Percentiles rank a stretch among this genome's conserved stretches.
Evolutionary conservation across 2,329 filamentous ascomycete genomes (phyloP).

Genomic region (Fusarium solani-melongenae): DNA sequence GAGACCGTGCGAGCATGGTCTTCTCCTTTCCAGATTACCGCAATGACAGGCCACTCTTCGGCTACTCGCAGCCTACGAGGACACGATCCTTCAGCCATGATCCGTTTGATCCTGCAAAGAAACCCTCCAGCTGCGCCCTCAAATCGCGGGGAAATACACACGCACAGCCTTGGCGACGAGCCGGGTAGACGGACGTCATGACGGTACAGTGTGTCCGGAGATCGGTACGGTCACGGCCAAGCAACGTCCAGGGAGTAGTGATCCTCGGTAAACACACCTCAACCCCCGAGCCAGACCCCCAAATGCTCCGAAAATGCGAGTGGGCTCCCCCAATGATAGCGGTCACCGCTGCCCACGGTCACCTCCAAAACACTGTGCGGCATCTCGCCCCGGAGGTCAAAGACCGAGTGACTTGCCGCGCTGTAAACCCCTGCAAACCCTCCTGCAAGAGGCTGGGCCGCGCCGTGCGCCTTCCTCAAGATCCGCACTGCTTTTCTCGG

Average conservation of each 20-base stretch:
- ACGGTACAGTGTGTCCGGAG: slow-evolving; percentile 27
- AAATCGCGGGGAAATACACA: slow-evolving; percentile 29
- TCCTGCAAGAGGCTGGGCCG: slow-evolving; percentile 32
- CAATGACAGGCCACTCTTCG: not conserved
- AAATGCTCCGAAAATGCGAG: slow-evolving; percentile 27
- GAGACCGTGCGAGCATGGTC: slow-evolving; percentile 35
- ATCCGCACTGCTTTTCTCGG: slow-evolving; percentile 37
- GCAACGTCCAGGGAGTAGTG: not conserved
- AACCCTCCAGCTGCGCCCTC: not conserved
- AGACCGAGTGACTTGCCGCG: slow-evolving; percentile 27
- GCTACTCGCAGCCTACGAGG: slow-evolving; percentile 9
- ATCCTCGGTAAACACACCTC: slow-evolving; percentile 39
- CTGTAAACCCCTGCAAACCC: slow-evolving; percentile 9
- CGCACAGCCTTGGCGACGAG: slow-evolving; percentile 4
- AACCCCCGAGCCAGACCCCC: slow-evolving; percentile 29
- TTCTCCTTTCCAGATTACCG: slow-evolving; percentile 25
- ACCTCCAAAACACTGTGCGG: slow-evolving; percentile 39
- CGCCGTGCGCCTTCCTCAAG: slow-evolving; percentile 22
- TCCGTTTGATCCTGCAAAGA: not conserved
- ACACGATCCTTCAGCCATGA: slow-evolving; percentile 3
- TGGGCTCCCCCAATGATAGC: slow-evolving; percentile 30
- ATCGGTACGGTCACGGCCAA: slow-evolving; percentile 29
- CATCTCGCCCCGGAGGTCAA: slow-evolving; percentile 26
- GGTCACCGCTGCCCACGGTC: slow-evolving; percentile 27
- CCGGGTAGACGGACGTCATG: slow-evolving; percentile 27